phyloP scores from a whole-genome alignment of 345 rosid species.

The Linum trigynum region DNA sequence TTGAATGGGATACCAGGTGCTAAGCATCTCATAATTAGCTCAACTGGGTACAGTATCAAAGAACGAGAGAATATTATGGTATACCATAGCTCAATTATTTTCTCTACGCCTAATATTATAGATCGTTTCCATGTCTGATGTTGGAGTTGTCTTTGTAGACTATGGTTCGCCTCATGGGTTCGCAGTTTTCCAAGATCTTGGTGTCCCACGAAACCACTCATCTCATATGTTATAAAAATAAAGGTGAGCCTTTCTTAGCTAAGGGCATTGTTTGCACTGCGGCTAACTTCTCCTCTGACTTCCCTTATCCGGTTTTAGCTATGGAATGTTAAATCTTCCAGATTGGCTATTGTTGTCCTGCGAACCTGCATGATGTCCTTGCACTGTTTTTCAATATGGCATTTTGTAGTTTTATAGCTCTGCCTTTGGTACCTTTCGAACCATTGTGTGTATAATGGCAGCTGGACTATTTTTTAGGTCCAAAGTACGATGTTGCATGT shows the following conservation, averaged over 20 bases:
- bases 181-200: constrained; percentile 77
- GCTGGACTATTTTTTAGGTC: constrained; percentile 38
- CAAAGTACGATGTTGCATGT: constrained; percentile 87
- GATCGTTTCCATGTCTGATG: not conserved
- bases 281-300: not conserved
- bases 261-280: not conserved
- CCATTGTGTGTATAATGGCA: not conserved
- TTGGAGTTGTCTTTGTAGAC: constrained; percentile 31
- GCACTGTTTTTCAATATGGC: not conserved
- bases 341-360: no score
- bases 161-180: constrained; percentile 93
- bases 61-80: constrained; percentile 96
- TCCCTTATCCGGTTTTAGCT: not conserved
- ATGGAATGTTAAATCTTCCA: no score
- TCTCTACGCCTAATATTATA: not conserved
- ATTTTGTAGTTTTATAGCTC: not conserved
- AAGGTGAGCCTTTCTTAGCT: constrained; percentile 38
- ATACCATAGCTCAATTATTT: constrained; percentile 5
- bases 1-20: constrained; percentile 82
- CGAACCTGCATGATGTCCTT: not conserved
- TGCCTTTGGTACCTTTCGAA: not conserved
- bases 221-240: constrained; percentile 91
- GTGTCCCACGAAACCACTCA: constrained; percentile 83
- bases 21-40: constrained; percentile 45
- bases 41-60: constrained; percentile 85